These are phyloP conservation scores for Dryadomyces quercus-mongolicae DNA, from an alignment of 2,329 filamentous ascomycete species.

Conservation along the genomic window DNA sequence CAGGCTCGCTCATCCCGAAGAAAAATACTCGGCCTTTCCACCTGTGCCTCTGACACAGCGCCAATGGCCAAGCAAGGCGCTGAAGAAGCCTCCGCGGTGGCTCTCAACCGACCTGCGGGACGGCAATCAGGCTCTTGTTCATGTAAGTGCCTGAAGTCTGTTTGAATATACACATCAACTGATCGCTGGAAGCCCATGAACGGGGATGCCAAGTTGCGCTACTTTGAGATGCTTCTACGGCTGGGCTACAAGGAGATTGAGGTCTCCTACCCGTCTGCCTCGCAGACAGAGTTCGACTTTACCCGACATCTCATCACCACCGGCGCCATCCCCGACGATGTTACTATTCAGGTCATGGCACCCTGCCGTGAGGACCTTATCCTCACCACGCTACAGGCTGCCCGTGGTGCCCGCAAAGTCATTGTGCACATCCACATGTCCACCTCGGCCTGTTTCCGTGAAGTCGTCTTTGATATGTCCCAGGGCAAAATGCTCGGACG, in stretches of 20 bases:
- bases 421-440: conserved; percentile 93
- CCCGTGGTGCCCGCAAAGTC: conserved; percentile 83
- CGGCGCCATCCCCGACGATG: conserved; percentile 73
- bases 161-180: too few relatives aligned
- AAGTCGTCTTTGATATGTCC: conserved; percentile 78
- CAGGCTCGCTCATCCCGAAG: too few relatives aligned
- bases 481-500: conserved; percentile 72
- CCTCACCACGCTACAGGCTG: conserved; percentile 73
- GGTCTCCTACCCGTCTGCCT: conserved; percentile 88
- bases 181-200: conserved; percentile 34
- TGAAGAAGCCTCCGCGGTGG: not conserved
- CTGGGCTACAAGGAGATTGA: conserved; percentile 98
- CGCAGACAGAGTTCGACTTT: conserved; percentile 93
- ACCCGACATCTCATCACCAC: conserved; percentile 77
- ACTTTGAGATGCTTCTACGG: conserved; percentile 87
- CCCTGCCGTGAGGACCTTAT: conserved; percentile 90
- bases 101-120: not conserved
- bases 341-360: conserved; percentile 83
- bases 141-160: not conserved
- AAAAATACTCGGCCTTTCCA: too few relatives aligned
- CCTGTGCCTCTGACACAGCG: not conserved
- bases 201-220: conserved; percentile 86
- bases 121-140: not conserved
- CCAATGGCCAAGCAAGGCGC: not conserved
- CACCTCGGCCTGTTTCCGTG: conserved; percentile 89